Conservation (phyloP, 148 eudicot species). For the Spergularia bocconei region DNA sequence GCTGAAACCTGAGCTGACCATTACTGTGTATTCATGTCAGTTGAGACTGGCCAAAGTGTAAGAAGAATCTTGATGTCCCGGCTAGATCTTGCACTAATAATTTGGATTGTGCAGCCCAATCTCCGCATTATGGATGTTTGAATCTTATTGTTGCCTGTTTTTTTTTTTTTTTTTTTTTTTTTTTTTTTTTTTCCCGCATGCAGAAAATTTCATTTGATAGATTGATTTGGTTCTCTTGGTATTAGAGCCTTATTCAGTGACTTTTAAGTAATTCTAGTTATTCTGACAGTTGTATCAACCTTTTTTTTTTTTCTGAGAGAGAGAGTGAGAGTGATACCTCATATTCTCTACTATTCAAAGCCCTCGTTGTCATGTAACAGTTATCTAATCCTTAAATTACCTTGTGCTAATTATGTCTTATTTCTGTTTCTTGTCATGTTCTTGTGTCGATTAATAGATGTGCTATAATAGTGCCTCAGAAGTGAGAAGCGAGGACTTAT, state of each 20-base stretch:
- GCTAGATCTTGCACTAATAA: background rate
- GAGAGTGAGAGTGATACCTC: too few relatives aligned
- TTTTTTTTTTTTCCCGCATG: background rate
- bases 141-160: background rate
- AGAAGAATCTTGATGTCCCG: background rate
- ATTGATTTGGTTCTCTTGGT: background rate
- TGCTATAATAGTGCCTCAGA: background rate
- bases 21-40: too few relatives aligned
- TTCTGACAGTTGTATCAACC: background rate
- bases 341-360: background rate
- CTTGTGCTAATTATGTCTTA: background rate
- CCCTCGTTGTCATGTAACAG: background rate
- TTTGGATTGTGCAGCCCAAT: background rate
- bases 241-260: background rate
- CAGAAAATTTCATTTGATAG: background rate
- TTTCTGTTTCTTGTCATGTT: background rate
- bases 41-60: background rate
- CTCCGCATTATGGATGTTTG: background rate
- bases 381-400: constrained; percentile 3
- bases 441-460: background rate
- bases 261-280: background rate
- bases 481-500: background rate
- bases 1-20: too few relatives aligned
- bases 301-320: too few relatives aligned
- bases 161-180: background rate